Conservation (phyloP, 352 stramenopile genomes). For the Stramenopiles sp. region DNA sequence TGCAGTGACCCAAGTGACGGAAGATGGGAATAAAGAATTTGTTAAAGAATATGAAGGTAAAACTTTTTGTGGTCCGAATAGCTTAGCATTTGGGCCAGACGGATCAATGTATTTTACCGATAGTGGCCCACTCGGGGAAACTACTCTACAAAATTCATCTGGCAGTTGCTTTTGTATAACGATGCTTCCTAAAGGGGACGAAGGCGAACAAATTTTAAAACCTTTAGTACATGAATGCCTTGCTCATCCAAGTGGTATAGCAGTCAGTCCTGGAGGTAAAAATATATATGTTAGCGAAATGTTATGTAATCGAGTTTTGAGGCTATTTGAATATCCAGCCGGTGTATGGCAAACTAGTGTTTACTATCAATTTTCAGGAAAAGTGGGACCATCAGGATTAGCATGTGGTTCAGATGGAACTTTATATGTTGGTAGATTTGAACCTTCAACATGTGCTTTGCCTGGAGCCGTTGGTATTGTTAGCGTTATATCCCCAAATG, state of each 20-base stretch:
- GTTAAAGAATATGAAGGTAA: constrained; percentile 56
- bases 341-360: constrained; percentile 48
- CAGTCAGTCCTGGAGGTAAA: constrained; percentile 20
- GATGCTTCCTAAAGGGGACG: constrained; percentile 23
- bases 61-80: constrained; percentile 36
- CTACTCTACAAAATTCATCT: constrained; percentile 43
- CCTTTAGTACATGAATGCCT: constrained; percentile 43
- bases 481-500: constrained; percentile 35
- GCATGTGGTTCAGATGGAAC: constrained; percentile 32
- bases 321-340: constrained; percentile 34
- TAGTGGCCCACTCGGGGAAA: constrained; percentile 51
- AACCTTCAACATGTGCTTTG: constrained; percentile 30
- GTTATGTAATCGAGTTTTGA: constrained; percentile 47
- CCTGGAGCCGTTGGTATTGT: constrained; percentile 28
- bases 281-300: constrained; percentile 40
- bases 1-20: constrained; percentile 36
- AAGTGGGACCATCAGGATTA: constrained; percentile 45
- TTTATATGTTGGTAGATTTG: constrained; percentile 53
- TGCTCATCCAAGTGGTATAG: constrained; percentile 48
- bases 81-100: constrained; percentile 33
- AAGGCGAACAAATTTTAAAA: constrained; percentile 41
- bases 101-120: constrained; percentile 55
- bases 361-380: constrained; percentile 51
- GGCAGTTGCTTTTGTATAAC: constrained; percentile 52
- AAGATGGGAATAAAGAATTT: constrained; percentile 32